Evolutionary conservation across 2,329 filamentous ascomycete genomes (phyloP).

Genomic region (Penicillium corylophilum): DNA sequence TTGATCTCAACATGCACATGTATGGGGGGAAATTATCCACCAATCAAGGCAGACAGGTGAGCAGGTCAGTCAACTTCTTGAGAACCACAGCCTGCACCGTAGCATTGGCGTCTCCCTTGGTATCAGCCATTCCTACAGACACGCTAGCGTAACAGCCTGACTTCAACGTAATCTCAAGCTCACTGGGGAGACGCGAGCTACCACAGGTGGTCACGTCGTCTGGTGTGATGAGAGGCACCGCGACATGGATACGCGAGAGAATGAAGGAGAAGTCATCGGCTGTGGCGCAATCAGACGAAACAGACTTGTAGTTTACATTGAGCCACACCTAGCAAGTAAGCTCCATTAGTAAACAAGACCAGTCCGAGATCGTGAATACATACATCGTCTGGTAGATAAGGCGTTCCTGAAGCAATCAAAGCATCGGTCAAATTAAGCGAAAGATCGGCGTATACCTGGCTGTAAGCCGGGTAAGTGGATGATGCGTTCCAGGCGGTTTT

Average conservation of each 20-base stretch:
- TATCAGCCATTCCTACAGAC: conserved; percentile 60
- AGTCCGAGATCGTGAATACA: neutral
- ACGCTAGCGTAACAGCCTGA: conserved; percentile 62
- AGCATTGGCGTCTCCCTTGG: conserved; percentile 60
- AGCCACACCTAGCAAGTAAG: conserved; percentile 49
- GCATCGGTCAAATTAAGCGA: conserved; percentile 58
- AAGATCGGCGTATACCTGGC: conserved; percentile 63
- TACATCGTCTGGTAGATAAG: conserved; percentile 59
- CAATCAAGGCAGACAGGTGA: conserved; percentile 48
- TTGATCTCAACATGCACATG: neutral
- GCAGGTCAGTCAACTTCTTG: conserved; percentile 50
- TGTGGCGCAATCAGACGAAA: conserved; percentile 51
- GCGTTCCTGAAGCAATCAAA: conserved; percentile 56
- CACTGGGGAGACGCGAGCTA: conserved; percentile 56
- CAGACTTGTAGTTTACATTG: conserved; percentile 67
- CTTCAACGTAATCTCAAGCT: conserved; percentile 53
- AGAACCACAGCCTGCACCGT: conserved; percentile 53
- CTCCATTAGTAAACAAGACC: neutral
- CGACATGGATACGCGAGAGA: conserved; percentile 59
- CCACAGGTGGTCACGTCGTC: conserved; percentile 61
- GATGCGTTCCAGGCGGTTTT: conserved; percentile 55
- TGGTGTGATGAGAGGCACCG: conserved; percentile 33
- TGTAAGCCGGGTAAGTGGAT: conserved; percentile 46
- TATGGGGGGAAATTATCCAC: conserved; percentile 1
- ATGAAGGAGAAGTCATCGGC: conserved; percentile 62